Evolutionary conservation across 306 rosid species (phyloP).

Genomic region (Sechiopsis laciniata): DNA sequence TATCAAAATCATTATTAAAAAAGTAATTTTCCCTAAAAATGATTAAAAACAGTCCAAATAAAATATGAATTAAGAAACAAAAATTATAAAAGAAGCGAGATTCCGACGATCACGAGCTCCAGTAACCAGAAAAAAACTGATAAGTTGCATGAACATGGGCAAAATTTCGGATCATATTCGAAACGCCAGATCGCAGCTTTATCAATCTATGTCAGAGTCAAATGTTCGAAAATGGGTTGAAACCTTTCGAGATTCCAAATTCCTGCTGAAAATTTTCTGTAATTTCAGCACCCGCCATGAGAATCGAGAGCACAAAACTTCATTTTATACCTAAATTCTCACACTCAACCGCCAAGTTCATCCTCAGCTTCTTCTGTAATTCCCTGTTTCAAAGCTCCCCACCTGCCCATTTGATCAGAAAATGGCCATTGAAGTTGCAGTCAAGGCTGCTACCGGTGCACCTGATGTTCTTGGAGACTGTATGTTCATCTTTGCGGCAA

Average conservation of each 20-base stretch:
- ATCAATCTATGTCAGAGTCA: not conserved
- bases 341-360: not conserved
- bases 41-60: no score
- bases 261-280: not conserved
- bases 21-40: no score
- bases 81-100: no score
- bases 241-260: not conserved
- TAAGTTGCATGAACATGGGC: not conserved
- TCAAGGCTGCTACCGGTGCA: conserved; percentile 61
- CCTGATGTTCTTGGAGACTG: conserved; percentile 72
- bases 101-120: no score
- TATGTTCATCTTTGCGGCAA: conserved; percentile 19
- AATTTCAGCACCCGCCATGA: not conserved
- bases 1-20: no score
- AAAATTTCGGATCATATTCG: conserved; percentile 1
- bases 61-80: no score
- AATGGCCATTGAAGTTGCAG: conserved; percentile 61
- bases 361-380: not conserved
- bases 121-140: no score
- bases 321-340: not conserved
- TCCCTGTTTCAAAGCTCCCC: not conserved
- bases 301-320: not conserved
- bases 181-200: not conserved
- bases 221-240: not conserved
- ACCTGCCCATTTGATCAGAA: not conserved